Base-by-base conservation (phyloP, 371 early-diverging fungal species). In the Mucor piriformis region DNA sequence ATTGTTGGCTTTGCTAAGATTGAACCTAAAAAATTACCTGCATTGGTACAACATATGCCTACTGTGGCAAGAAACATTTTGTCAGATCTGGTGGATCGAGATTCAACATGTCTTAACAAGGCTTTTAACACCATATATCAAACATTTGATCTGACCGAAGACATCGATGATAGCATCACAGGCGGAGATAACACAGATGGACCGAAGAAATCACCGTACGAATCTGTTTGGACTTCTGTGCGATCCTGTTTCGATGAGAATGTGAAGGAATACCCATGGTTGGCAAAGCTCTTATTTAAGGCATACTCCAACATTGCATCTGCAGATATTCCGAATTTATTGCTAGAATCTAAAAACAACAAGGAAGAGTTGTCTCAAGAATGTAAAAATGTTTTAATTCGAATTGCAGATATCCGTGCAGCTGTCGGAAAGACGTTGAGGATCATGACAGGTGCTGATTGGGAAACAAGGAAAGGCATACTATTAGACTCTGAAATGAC, bases 241-340 rank as follows among this genome's bases (percentile, higher is more conserved):
- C 44, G 47, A 3, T 25, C 34, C 4, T 37, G 35, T 7, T 59
- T 54, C 10, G 46, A 61, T 12, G 13, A 46, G 10, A 24, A 57
- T n/a, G 27, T 49, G 1, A n/a, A 4, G 1, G 29, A 54, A 11
- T 46, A 29, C 12, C 42, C 54, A 3, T 58, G 58, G 58, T 18
- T 64, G 13, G 61, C 49, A 11, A 32, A 32, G 1, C 16, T 57
- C n/a, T 33, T 69, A 8, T 50, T 64, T 18, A 61, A 64, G 34
- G 64, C 69, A 11, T 69, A 69, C 35, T 53, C 64, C 2, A 59
- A 64, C n/a, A 42, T 69, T 50, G 69, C 69, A 4, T 50, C 62
- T 15, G 47, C 54, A 2, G 69, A 69, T 57, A 23, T 64, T 4
- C 64, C 61, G 3, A 29, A 50, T 32, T n/a, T 61, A 20, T 21